Percentiles rank a stretch among this genome's conserved stretches.
These are phyloP conservation scores for Viridothelium virens DNA, from an alignment of 495 filamentous ascomycete genomes.

Conservation along the genomic window DNA sequence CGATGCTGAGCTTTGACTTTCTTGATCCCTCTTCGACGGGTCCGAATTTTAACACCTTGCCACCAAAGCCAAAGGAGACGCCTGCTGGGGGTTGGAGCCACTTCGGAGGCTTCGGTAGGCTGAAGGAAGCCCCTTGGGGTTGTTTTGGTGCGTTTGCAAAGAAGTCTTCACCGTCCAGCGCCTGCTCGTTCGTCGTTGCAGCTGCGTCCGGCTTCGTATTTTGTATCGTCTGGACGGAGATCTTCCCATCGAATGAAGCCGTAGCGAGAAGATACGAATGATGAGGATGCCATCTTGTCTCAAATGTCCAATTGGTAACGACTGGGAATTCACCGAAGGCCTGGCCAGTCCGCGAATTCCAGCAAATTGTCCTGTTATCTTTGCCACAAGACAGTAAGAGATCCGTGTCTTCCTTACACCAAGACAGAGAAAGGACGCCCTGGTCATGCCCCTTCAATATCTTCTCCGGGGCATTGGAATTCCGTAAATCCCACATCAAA, in stretches of 20 bases:
- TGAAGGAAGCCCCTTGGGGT: constrained; percentile 80
- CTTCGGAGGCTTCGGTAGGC: constrained; percentile 74
- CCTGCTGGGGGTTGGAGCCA: constrained; percentile 84
- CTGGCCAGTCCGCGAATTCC: constrained; percentile 89
- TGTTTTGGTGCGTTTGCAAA: constrained; percentile 89
- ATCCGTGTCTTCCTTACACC: constrained; percentile 88
- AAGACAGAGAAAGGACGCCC: constrained; percentile 88
- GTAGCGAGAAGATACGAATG: constrained; percentile 88
- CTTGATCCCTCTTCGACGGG: constrained; percentile 48
- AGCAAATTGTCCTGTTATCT: constrained; percentile 90
- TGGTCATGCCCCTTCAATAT: constrained; percentile 82
- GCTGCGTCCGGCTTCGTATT: constrained; percentile 58
- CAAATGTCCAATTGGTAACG: constrained; percentile 97
- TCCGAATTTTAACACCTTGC: constrained; percentile 76
- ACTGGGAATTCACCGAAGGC: constrained; percentile 87
- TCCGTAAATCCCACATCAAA: constrained; percentile 87
- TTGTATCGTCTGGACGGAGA: constrained; percentile 84
- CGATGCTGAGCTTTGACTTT: constrained; percentile 74
- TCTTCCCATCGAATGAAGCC: constrained; percentile 93
- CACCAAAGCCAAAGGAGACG: constrained; percentile 92
- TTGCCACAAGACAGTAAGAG: constrained; percentile 91
- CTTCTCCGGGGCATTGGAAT: constrained; percentile 91
- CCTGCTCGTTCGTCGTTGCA: constrained; percentile 54
- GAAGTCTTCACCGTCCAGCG: constrained; percentile 88
- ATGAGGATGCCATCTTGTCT: constrained; percentile 86